phyloP scores from a whole-genome alignment of 345 rosid genomes.

The Lumnitzera littorea region DNA sequence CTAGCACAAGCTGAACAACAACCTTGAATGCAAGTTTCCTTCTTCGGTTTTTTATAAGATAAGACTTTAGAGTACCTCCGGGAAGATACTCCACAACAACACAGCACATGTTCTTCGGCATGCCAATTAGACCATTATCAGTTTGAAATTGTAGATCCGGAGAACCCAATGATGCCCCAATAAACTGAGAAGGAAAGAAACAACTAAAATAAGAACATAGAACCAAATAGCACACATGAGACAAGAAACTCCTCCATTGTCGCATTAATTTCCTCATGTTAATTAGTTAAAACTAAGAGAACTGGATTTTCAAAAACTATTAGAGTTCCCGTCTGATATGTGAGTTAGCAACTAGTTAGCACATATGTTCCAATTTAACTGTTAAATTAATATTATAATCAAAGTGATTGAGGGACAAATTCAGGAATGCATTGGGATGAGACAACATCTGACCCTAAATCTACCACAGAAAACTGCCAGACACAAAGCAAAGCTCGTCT shows the following conservation, averaged over 20 bases:
- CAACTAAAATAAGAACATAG: neutral
- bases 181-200: slow-evolving; percentile 45
- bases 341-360: too few species aligned
- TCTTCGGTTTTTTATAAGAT: slow-evolving; percentile 82
- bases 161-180: slow-evolving; percentile 96
- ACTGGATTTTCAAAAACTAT: too few species aligned
- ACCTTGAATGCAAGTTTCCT: slow-evolving; percentile 89
- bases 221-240: neutral
- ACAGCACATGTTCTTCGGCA: slow-evolving; percentile 91
- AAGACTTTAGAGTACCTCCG: slow-evolving; percentile 85
- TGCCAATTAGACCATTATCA: slow-evolving; percentile 64
- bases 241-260: neutral
- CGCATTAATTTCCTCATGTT: too few species aligned
- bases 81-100: slow-evolving; percentile 97
- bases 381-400: neutral
- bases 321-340: too few species aligned
- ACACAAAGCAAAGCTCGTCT: too few species aligned
- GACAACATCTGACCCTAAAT: too few species aligned
- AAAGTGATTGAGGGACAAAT: too few species aligned
- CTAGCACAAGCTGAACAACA: slow-evolving; percentile 88
- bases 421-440: too few species aligned
- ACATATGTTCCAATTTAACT: too few species aligned
- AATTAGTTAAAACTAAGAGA: too few species aligned
- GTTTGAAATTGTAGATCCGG: slow-evolving; percentile 73
- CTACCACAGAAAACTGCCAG: too few species aligned